A percentile compares a stretch with the other conserved stretches of the same genome.
These are phyloP conservation scores for Podospora sp. DNA, from an alignment of 495 filamentous ascomycete genomes.

Conservation along the genomic window DNA sequence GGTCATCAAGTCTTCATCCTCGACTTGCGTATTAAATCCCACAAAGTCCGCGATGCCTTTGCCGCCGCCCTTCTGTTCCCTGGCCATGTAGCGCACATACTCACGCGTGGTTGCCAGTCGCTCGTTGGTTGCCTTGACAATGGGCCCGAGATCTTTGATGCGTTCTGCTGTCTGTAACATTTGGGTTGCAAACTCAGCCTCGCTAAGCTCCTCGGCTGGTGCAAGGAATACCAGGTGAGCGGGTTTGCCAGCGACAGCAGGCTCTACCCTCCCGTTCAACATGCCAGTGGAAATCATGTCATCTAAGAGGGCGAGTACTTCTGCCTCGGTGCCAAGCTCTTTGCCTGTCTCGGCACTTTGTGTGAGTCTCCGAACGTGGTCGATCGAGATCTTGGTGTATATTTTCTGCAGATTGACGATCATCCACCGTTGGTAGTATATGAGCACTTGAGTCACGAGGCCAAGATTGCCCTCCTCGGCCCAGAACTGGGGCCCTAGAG, in stretches of 20 bases:
- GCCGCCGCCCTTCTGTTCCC: constrained; percentile 46
- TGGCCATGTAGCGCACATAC: constrained; percentile 54
- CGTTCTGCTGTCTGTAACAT: constrained; percentile 45
- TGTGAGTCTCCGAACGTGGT: constrained; percentile 52
- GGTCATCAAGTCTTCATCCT: constrained; percentile 71
- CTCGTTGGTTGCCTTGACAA: constrained; percentile 54
- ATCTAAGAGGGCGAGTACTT: constrained; percentile 48
- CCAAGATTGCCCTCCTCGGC: constrained; percentile 53
- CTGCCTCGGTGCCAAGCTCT: constrained; percentile 53
- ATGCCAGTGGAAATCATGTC: constrained; percentile 61
- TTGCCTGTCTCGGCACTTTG: constrained; percentile 51
- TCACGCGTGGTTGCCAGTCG: constrained; percentile 62
- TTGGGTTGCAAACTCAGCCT: constrained; percentile 49
- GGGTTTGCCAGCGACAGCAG: constrained; percentile 41
- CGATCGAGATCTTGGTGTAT: constrained; percentile 56
- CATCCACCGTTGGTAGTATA: constrained; percentile 53
- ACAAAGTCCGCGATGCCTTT: constrained; percentile 19
- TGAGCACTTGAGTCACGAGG: constrained; percentile 51
- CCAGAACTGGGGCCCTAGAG: constrained; percentile 60
- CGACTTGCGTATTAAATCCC: constrained; percentile 44
- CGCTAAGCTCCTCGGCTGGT: constrained; percentile 39
- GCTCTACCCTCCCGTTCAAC: constrained; percentile 57
- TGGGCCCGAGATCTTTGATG: constrained; percentile 46
- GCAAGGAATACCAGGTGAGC: constrained; percentile 45
- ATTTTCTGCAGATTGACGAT: constrained; percentile 47